Evolutionary conservation across 352 stramenopile genomes (phyloP).

Genomic region (Thalassiosira hispida): DNA sequence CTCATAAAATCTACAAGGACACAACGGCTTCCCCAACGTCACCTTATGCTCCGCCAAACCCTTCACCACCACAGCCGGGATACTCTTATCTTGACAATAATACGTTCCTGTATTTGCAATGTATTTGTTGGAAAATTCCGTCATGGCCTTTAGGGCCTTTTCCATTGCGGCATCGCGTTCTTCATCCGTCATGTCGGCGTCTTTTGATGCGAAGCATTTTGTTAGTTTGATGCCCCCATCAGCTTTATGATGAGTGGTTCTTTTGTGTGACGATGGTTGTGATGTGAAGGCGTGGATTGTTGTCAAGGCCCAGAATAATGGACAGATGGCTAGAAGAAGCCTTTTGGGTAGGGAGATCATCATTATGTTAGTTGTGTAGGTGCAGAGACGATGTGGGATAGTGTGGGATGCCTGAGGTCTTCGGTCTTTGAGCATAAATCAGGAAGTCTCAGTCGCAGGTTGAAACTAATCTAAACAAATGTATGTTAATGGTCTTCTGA

Average conservation of each 20-base stretch:
- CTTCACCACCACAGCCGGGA: constrained; percentile 83
- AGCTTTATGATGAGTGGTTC: not conserved
- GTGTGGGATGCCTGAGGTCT: too few species aligned
- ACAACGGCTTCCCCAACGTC: constrained; percentile 77
- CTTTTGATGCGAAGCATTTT: constrained; percentile 28
- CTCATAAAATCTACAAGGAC: constrained; percentile 85
- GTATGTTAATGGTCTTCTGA: too few species aligned
- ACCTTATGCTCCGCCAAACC: constrained; percentile 85
- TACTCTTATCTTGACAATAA: constrained; percentile 75
- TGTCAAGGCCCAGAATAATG: not conserved
- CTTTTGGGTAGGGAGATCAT: too few species aligned
- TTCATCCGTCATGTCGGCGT: constrained; percentile 61
- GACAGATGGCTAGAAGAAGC: too few species aligned
- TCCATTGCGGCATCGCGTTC: constrained; percentile 65
- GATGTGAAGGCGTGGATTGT: constrained; percentile 13
- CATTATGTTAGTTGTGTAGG: too few species aligned
- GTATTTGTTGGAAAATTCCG: constrained; percentile 84
- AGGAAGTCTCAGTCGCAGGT: too few species aligned
- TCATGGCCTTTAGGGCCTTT: constrained; percentile 84
- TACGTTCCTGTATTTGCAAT: constrained; percentile 78
- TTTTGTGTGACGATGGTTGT: not conserved
- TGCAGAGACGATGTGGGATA: too few species aligned
- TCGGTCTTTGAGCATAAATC: too few species aligned
- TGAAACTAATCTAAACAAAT: too few species aligned
- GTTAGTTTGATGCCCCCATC: not conserved